phyloP scores from a whole-genome alignment of 345 rosid genomes.

The Gossypium longicalyx region DNA sequence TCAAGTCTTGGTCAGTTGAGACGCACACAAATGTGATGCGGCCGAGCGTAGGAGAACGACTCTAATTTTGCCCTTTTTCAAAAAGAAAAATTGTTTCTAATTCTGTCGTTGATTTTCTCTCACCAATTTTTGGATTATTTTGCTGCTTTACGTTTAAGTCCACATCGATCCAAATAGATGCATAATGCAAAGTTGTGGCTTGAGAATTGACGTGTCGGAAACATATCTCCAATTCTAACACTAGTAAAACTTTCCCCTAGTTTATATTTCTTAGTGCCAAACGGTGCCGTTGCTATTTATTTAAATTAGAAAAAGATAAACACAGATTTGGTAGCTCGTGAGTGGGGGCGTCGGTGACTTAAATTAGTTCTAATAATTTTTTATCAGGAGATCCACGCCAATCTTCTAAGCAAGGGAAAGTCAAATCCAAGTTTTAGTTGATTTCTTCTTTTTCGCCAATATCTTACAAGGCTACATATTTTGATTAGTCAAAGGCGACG shows the following conservation, averaged over 20 bases:
- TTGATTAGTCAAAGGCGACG: not conserved
- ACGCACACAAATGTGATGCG: not conserved
- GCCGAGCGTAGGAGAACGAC: conserved; percentile 1
- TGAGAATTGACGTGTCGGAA: not conserved
- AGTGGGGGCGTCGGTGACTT: not conserved
- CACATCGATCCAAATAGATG: not conserved
- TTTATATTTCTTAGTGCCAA: too few relatives aligned
- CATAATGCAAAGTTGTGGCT: not conserved
- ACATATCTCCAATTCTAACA: not conserved
- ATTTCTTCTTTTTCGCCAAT: not conserved
- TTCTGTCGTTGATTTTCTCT: not conserved
- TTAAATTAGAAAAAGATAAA: too few relatives aligned
- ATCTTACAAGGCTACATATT: not conserved
- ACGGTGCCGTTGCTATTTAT: too few relatives aligned
- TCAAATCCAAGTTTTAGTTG: not conserved
- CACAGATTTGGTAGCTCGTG: too few relatives aligned
- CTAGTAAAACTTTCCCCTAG: too few relatives aligned
- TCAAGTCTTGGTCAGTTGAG: not conserved
- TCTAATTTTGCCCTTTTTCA: not conserved
- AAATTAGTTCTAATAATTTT: not conserved
- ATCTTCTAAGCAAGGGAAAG: not conserved
- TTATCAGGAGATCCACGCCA: not conserved
- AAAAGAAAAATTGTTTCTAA: too few relatives aligned
- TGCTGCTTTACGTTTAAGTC: too few relatives aligned
- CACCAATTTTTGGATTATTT: not conserved